A percentile compares a stretch with the other conserved stretches of the same genome.
Evolutionary conservation across 2,329 filamentous ascomycete species (phyloP).

Genomic region (Grosmannia serpens): DNA sequence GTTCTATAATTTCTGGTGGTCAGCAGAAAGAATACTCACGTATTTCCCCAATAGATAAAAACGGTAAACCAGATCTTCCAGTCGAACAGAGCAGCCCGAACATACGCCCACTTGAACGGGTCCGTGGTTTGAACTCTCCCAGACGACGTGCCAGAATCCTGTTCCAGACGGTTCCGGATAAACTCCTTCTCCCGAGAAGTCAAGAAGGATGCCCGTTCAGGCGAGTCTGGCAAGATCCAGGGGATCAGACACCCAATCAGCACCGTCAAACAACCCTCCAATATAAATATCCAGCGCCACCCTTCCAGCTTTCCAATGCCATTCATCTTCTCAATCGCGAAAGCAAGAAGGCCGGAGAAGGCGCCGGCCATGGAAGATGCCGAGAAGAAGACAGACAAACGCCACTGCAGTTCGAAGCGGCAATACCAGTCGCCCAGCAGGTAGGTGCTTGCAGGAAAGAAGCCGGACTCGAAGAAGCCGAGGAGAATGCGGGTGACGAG

Average conservation of each 20-base stretch:
- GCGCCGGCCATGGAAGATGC: not conserved
- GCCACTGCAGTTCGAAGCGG: conserved; percentile 1
- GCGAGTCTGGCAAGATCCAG: conserved; percentile 19
- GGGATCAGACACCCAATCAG: conserved; percentile 12
- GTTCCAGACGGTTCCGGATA: conserved; percentile 22
- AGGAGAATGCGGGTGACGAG: conserved; percentile 43
- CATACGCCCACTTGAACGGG: conserved; percentile 6
- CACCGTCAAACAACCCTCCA: conserved; percentile 13
- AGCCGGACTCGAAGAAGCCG: conserved; percentile 52
- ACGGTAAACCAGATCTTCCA: conserved; percentile 11
- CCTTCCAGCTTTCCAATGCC: conserved; percentile 29
- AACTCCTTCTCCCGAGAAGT: conserved; percentile 22
- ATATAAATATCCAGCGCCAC: conserved; percentile 56
- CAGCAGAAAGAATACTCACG: not conserved
- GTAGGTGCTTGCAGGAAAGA: conserved; percentile 43
- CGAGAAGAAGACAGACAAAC: not conserved
- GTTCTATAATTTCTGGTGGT: not conserved
- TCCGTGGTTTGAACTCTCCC: conserved; percentile 8
- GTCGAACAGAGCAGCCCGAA: conserved; percentile 5
- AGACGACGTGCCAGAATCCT: conserved; percentile 8
- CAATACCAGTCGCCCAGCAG: not conserved
- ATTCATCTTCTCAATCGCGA: conserved; percentile 9
- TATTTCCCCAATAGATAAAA: conserved; percentile 8
- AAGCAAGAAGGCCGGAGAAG: conserved; percentile 1
- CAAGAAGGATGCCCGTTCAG: conserved; percentile 22